Percentiles rank a stretch among this genome's conserved stretches.
Conservation (phyloP, 2,329 filamentous ascomycete genomes). For the Colletotrichum caudatum region DNA sequence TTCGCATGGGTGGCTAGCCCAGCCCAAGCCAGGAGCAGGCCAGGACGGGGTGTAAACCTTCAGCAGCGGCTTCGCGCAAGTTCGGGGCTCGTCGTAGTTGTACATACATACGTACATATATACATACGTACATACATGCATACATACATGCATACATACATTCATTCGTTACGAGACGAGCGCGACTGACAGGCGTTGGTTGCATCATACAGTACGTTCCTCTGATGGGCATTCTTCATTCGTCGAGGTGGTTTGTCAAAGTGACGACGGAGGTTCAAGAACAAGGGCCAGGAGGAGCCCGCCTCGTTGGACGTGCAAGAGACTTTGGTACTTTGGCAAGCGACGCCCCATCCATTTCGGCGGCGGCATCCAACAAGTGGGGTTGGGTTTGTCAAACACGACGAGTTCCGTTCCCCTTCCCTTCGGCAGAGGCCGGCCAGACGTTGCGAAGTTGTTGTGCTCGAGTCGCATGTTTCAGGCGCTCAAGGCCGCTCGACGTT, state of each 20-base stretch:
- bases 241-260: neutral
- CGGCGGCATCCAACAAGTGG: neutral
- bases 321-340: neutral
- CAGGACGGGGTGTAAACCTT: constrained; percentile 26
- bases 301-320: neutral
- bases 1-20: constrained; percentile 21
- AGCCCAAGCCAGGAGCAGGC: neutral
- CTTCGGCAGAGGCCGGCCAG: neutral
- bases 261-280: constrained; percentile 9
- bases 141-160: too few relatives aligned
- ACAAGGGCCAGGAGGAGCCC: neutral
- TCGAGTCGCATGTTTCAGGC: constrained; percentile 1
- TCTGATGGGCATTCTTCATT: neutral
- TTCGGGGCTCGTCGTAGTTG: constrained; percentile 1
- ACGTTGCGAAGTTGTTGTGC: neutral
- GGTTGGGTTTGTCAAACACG: neutral
- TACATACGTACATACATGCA: too few relatives aligned
- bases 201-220: constrained; percentile 23
- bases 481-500: neutral
- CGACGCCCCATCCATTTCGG: neutral
- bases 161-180: neutral
- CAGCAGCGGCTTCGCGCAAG: neutral
- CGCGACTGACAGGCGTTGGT: constrained; percentile 9
- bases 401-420: neutral
- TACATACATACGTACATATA: too few relatives aligned